Conservation (phyloP, 2,329 filamentous ascomycete genomes). For the Colletotrichum sp. region DNA sequence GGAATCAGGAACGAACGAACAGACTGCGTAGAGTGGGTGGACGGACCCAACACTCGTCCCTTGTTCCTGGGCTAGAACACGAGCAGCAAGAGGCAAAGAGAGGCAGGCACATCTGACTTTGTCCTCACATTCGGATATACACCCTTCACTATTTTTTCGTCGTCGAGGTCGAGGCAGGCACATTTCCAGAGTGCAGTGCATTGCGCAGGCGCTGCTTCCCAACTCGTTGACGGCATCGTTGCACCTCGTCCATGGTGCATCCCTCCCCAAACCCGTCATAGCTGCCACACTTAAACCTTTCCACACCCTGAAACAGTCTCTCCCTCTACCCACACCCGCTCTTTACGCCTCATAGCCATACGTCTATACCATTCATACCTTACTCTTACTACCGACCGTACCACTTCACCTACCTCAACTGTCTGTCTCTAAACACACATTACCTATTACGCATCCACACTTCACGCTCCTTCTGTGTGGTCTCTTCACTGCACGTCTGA, state of each 20-base stretch:
- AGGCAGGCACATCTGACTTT: background rate
- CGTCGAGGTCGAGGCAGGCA: background rate
- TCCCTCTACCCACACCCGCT: background rate
- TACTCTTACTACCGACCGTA: background rate
- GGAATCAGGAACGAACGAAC: background rate
- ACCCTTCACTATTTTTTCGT: background rate
- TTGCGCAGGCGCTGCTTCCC: background rate
- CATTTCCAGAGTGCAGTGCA: background rate
- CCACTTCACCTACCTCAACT: background rate
- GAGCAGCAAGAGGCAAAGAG: background rate
- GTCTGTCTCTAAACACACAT: background rate
- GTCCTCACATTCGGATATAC: background rate
- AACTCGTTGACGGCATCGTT: background rate
- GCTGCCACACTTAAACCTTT: constrained; percentile 15
- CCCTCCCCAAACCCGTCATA: constrained; percentile 11
- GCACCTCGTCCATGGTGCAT: constrained; percentile 5
- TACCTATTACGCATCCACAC: background rate
- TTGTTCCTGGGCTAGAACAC: background rate
- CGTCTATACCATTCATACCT: background rate
- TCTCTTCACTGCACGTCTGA: background rate
- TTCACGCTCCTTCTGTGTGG: background rate
- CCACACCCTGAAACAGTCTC: constrained; percentile 11
- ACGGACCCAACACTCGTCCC: background rate
- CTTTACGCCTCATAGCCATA: background rate
- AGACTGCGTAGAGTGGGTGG: background rate